A percentile compares a stretch with the other conserved stretches of the same genome.
These are phyloP conservation scores for Incumbomyces delicatus DNA, from an alignment of 2,329 filamentous ascomycete species.

Conservation along the genomic window DNA sequence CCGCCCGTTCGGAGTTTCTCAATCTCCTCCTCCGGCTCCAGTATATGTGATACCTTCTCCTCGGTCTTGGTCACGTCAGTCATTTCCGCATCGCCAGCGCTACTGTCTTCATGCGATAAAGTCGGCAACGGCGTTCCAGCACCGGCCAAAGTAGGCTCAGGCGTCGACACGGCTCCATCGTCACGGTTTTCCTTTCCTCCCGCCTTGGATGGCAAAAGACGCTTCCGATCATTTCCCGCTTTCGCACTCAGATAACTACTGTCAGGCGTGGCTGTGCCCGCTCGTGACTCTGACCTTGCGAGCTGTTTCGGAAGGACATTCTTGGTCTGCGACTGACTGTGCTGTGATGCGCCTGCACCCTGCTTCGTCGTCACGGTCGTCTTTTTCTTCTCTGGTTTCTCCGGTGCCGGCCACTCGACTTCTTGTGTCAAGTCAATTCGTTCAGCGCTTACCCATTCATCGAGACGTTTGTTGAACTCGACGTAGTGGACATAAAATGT, in stretches of 20 bases:
- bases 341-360: conserved; percentile 36
- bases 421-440: conserved; percentile 81
- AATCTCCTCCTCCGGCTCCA: conserved; percentile 55
- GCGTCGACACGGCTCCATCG: conserved; percentile 27
- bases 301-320: conserved; percentile 45
- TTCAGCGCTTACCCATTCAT: conserved; percentile 78
- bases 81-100: conserved; percentile 34
- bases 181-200: conserved; percentile 53
- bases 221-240: conserved; percentile 34
- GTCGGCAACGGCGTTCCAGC: conserved; percentile 30
- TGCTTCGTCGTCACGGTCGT: conserved; percentile 48
- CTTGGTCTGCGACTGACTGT: conserved; percentile 43
- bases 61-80: conserved; percentile 31
- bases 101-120: conserved; percentile 14
- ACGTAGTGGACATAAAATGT: conserved; percentile 97
- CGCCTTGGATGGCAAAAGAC: conserved; percentile 43
- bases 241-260: conserved; percentile 37
- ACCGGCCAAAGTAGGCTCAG: conserved; percentile 21
- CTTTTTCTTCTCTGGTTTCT: conserved; percentile 81
- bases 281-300: conserved; percentile 39
- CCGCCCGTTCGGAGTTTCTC: conserved; percentile 90
- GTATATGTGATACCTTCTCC: conserved; percentile 22
- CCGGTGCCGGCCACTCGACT: conserved; percentile 91
- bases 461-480: conserved; percentile 86
- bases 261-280: conserved; percentile 49